Evolutionary conservation across 129 eudicot genomes (phyloP).

Genomic region (Pseudognaphalium luteoalbum): DNA sequence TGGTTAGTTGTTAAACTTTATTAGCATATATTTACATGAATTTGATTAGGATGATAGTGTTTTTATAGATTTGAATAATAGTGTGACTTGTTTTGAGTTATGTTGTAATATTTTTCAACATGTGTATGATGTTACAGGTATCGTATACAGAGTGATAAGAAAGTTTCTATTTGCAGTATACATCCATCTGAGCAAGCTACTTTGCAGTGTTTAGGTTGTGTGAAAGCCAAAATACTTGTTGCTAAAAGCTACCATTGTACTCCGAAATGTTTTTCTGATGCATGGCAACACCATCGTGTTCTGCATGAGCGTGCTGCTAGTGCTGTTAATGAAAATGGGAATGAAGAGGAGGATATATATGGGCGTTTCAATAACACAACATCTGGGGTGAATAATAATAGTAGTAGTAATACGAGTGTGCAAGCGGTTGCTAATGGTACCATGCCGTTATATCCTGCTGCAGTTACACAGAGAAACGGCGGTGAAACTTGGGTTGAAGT

Average conservation of each 20-base stretch:
- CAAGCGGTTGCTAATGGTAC: constrained; percentile 56
- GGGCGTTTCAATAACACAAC: constrained; percentile 63
- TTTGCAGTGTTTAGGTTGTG: constrained; percentile 76
- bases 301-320: constrained; percentile 89
- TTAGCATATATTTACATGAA: too few species aligned
- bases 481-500: constrained; percentile 97
- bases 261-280: constrained; percentile 73
- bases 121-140: constrained; percentile 50
- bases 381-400: constrained; percentile 31
- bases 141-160: constrained; percentile 74
- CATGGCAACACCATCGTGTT: constrained; percentile 90
- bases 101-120: background rate
- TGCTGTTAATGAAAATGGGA: constrained; percentile 65
- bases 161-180: constrained; percentile 68
- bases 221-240: constrained; percentile 67
- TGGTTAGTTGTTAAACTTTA: constrained; percentile 43
- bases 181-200: constrained; percentile 92
- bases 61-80: background rate
- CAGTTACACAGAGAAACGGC: constrained; percentile 73
- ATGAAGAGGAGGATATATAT: constrained; percentile 73
- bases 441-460: constrained; percentile 66
- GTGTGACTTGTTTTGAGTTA: background rate
- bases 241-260: constrained; percentile 85
- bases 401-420: constrained; percentile 23
- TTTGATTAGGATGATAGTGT: background rate